Evolutionary conservation across 169 alveolate genomes (phyloP).

Genomic region (Eimeria mitis): DNA sequence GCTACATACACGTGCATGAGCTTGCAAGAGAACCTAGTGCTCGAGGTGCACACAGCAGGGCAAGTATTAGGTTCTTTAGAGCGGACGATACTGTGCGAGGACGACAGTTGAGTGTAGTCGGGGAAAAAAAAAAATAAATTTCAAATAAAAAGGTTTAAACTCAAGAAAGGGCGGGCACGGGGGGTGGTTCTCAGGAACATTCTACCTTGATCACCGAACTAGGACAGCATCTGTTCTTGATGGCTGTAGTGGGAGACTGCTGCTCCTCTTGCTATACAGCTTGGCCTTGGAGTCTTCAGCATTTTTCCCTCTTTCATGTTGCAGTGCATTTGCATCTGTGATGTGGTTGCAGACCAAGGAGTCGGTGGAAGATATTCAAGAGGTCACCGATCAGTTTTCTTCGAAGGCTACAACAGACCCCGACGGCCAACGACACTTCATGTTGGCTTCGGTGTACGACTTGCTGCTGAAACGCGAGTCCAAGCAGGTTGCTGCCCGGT

Average conservation of each 20-base stretch:
- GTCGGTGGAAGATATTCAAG: constrained; percentile 14
- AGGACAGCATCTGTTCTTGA: neutral
- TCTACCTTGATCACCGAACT: neutral
- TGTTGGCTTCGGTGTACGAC: constrained; percentile 63
- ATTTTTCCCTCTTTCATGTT: neutral
- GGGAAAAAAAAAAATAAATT: no score
- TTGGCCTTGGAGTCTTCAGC: neutral
- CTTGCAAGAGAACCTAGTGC: neutral
- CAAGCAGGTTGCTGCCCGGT: constrained; percentile 34
- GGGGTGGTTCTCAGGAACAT: no score
- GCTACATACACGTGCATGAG: neutral
- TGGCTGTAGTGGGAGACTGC: neutral
- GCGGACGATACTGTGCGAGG: no score
- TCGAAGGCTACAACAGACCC: constrained; percentile 27
- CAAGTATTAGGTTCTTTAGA: no score
- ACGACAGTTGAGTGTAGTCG: no score
- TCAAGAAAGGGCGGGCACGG: no score
- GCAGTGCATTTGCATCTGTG: neutral
- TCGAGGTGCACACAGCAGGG: no score
- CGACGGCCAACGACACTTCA: constrained; percentile 67
- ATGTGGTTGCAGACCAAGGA: constrained; percentile 28
- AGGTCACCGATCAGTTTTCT: constrained; percentile 5
- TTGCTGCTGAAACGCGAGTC: constrained; percentile 47
- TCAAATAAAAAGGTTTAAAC: no score
- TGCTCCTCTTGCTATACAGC: neutral